Evolutionary conservation across 257 asterid species (phyloP).

Genomic region (Rhazya stricta): DNA sequence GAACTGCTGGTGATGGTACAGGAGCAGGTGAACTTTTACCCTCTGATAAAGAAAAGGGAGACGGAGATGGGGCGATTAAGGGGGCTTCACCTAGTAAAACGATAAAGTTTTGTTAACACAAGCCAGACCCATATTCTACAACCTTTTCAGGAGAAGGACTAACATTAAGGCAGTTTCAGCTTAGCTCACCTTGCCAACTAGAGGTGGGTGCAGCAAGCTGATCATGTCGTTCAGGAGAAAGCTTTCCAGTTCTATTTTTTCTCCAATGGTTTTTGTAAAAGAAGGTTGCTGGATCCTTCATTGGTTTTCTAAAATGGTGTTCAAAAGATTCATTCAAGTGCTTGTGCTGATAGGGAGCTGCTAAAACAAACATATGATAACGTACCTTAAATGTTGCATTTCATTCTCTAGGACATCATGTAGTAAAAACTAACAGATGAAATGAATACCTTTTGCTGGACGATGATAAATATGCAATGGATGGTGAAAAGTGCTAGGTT

Average conservation of each 20-base stretch:
- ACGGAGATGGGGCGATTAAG: conserved; percentile 33
- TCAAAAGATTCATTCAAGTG: conserved; percentile 23
- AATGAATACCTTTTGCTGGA: conserved; percentile 29
- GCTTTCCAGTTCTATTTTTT: conserved; percentile 30
- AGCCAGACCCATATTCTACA: not conserved
- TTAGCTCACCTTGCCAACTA: conserved; percentile 38
- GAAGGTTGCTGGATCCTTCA: conserved; percentile 24
- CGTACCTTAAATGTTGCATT: not conserved
- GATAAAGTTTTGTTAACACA: not conserved
- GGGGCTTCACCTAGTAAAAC: conserved; percentile 33
- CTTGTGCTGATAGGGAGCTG: conserved; percentile 34
- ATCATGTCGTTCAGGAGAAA: conserved; percentile 36
- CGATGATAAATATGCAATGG: conserved; percentile 27
- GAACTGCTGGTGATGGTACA: conserved; percentile 43
- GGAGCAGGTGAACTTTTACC: conserved; percentile 29
- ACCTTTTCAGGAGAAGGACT: not conserved
- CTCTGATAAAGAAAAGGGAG: conserved; percentile 34
- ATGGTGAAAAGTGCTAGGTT: conserved; percentile 24
- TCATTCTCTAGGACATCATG: not conserved
- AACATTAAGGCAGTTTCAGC: not conserved
- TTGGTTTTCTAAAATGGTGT: conserved; percentile 27
- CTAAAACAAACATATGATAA: conserved; percentile 14
- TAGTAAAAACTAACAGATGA: not conserved
- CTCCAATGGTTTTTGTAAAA: conserved; percentile 31
- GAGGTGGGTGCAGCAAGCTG: conserved; percentile 23